Evolutionary conservation across 2,329 filamentous ascomycete genomes (phyloP), one percentile per base, ranked within the genome.

Genomic region (Chaetomium sp.): DNA sequence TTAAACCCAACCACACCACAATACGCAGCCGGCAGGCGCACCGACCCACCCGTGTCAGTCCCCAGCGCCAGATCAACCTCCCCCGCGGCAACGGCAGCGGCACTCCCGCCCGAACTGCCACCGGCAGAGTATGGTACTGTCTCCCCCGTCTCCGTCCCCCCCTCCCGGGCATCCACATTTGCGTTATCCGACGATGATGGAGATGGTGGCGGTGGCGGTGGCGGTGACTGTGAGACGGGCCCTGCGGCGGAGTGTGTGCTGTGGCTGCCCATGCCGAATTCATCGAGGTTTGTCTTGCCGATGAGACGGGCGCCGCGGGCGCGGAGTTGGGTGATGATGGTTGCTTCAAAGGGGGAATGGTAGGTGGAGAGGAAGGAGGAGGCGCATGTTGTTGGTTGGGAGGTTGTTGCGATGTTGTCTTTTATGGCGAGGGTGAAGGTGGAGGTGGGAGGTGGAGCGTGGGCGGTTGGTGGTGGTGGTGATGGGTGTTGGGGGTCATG

Each of bases 31-130:
- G 91, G 91, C 49, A 96, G 78, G 56, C 91, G 80, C 49, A 96
- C 87, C 1, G 89, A 95, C 11, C 91, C 91, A 61, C 91, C 91
- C 0, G 91, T 99, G 68, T 99, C 94, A 19, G 94, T 97, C 14
- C 94, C 94, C 34, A 99, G 74, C 6, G 91, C 91, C 40, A 84
- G 55, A 33, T 81, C 74, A 1, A 76, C 78, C 4, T 77, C 73
- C 27, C 79, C 79, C 0, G 79, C 76, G 19, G 81, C 83, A 40
- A 97, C 89, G 11, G 90, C 89, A 8, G 95, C 82, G 3, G 94
- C 94, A 69, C 91, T 96, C 14, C 94, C 94, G 43, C 94, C 94
- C 3, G 92, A 97, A 69, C 91, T 96, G 35, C 91, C 91, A 40
- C 91, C 91, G 0, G 88, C 86, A 0, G 90, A 94, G 33, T 82